Conservation (phyloP, 257 asterid species). For the Parsonsia alboflavescens region DNA sequence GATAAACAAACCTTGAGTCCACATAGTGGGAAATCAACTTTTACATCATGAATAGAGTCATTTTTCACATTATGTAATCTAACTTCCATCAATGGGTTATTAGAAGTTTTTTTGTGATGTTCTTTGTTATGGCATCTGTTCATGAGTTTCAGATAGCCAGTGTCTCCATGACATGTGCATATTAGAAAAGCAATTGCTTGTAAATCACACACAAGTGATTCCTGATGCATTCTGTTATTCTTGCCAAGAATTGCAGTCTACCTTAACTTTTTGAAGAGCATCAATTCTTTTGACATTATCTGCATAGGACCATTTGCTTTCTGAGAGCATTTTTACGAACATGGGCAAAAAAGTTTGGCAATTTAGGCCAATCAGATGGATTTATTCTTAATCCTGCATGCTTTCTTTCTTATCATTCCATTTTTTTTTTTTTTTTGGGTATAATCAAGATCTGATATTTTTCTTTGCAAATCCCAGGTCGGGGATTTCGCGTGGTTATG, state of each 20-base stretch:
- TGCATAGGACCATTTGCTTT: background rate
- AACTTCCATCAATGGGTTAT: background rate
- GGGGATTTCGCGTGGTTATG: conserved; percentile 26
- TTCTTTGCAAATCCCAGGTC: conserved; percentile 12
- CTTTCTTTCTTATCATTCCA: background rate
- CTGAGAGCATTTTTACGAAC: background rate
- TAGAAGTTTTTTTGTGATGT: background rate
- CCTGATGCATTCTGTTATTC: background rate
- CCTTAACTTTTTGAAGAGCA: conserved; percentile 4
- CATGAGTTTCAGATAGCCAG: background rate
- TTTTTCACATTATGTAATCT: too few species aligned
- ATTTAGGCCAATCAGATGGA: background rate
- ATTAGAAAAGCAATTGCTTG: background rate
- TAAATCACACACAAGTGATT: background rate
- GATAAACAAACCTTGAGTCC: background rate
- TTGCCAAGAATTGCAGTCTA: background rate
- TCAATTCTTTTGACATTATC: background rate
- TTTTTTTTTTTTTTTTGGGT: too few species aligned
- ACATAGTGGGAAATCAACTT: background rate
- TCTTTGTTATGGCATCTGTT: background rate
- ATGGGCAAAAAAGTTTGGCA: background rate
- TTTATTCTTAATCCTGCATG: background rate
- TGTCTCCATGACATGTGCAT: background rate
- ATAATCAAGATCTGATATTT: background rate
- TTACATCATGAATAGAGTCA: background rate